Evolutionary conservation across 2,329 filamentous ascomycete species (phyloP), one percentile per base, ranked within the genome.

Genomic region (Penicillium sp.): DNA sequence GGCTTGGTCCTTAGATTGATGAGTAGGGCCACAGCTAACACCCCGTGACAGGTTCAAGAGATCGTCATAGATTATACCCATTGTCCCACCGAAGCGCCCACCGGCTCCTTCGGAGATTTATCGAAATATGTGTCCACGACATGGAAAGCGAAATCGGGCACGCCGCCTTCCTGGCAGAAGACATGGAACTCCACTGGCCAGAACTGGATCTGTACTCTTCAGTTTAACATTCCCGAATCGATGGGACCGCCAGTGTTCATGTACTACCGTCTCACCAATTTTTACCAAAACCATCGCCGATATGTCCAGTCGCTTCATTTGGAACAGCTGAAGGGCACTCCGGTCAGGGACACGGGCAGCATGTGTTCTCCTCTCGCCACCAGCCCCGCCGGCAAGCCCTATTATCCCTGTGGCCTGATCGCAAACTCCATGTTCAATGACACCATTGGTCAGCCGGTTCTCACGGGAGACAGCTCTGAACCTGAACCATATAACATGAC

Each of bases 361-460:
- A 79, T 84, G 49, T 96, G 90, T 69, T 81, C 85, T 28, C 90
- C 91, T 0, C 77, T 96, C 11, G 76, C 77, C 31, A 72, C 55
- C 66, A 1, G 64, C 66, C 1, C 71, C 69, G n/a, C 31, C 7
- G 73, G 74, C 23, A 84, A 83, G 66, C 81, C 89, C 1, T 93
- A 91, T 67, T 98, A 95, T 62, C 93, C 93, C 1, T 98, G 93
- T 66, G 93, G 93, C 18, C 75, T 98, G 51, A 95, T 97, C 57
- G 91, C 93, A 51, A 98, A 98, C 68, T 97, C 93, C 20, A 72
- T 93, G 53, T 98, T 98, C 78, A 98, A 98, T 68, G 93, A 98
- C 66, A 89, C 86, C 4, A 93, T 94, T 64, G 74, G 70, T 39
- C 80, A 72, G 41, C 87, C 90, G 1, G 72, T 81, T 7, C 26